phyloP scores from a whole-genome alignment of 108 stramenopile species.

The Heterococcus sp. region DNA sequence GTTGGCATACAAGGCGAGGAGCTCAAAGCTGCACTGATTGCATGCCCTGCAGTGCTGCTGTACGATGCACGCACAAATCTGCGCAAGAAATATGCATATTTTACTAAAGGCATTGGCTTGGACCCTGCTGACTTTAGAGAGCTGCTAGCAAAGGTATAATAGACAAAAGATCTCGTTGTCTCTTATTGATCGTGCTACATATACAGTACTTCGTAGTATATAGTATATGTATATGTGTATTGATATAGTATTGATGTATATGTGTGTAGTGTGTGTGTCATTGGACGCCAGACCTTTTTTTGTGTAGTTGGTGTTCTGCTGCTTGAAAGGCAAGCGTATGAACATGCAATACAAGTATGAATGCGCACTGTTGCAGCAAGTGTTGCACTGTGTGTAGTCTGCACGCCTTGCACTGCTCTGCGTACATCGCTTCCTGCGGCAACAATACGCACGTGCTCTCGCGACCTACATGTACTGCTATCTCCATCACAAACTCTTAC shows the following conservation, averaged over 20 bases:
- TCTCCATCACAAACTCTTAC: too few relatives aligned
- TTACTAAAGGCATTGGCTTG: neutral
- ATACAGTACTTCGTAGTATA: neutral
- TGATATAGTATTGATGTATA: neutral
- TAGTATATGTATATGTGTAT: neutral
- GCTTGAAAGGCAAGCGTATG: too few relatives aligned
- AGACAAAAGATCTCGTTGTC: too few relatives aligned
- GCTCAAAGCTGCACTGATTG: slow-evolving; percentile 2
- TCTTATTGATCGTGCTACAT: neutral
- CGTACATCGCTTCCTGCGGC: too few relatives aligned
- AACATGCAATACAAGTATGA: too few relatives aligned
- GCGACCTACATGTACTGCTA: too few relatives aligned
- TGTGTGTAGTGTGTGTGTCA: neutral
- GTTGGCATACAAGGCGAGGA: slow-evolving; percentile 9
- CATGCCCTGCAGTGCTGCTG: slow-evolving; percentile 33
- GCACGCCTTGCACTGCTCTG: too few relatives aligned
- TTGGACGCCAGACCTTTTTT: too few relatives aligned
- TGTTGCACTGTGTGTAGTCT: too few relatives aligned
- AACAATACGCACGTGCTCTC: too few relatives aligned
- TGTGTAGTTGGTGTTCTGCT: too few relatives aligned
- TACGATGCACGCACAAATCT: slow-evolving; percentile 24
- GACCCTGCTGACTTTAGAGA: neutral
- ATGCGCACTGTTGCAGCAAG: too few relatives aligned
- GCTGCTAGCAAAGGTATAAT: neutral
- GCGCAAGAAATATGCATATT: neutral